Base-by-base conservation (phyloP, 2,329 filamentous ascomycete genomes). In the Nemania abortiva region DNA sequence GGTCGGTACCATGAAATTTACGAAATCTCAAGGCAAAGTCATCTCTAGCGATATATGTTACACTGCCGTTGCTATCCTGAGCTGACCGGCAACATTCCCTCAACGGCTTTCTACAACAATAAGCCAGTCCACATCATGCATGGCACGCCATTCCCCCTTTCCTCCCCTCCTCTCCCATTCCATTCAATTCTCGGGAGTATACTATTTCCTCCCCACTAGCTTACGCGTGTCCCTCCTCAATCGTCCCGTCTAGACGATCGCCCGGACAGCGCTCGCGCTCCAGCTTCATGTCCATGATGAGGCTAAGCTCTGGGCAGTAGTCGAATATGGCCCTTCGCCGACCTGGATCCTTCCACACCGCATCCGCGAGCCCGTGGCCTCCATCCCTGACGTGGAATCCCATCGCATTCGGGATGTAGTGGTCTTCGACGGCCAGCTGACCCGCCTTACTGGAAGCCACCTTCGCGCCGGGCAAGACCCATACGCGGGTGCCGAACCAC, bases 231-330 rank as follows among this genome's bases (percentile, higher is more conserved):
- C 10, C 31, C n/a, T 42, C 18, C 15, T 63, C 24, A 31, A 70
- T 66, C 9, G 66, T 66, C 15, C 69, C 71, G 6, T 71, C 62
- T 50, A 59, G 37, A 20, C 80, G 77, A 70, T 83, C 81, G 9
- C 76, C 79, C 0, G 75, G 70, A 72, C 85, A 87, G 20, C 84
- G 78, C 76, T 86, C 82, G 52, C 81, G 76, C 77, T 86, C 84
- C 11, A 87, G 77, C 76, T 87, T 87, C 87, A 89, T 88, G 50
- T 85, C 82, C 81, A 88, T 82, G 66, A 87, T 84, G 74, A 88
- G 80, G 70, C 81, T 83, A 22, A 89, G 75, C 76, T 89, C 87
- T 1, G 87, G 87, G 70, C 87, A 89, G 77, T 88, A 89, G 20
- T 84, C 79, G 70, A 87, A 85, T 27, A 87, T 86, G 62, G 81